Base-by-base conservation (phyloP, 2,329 filamentous ascomycete genomes). In the Claviceps sorghi region DNA sequence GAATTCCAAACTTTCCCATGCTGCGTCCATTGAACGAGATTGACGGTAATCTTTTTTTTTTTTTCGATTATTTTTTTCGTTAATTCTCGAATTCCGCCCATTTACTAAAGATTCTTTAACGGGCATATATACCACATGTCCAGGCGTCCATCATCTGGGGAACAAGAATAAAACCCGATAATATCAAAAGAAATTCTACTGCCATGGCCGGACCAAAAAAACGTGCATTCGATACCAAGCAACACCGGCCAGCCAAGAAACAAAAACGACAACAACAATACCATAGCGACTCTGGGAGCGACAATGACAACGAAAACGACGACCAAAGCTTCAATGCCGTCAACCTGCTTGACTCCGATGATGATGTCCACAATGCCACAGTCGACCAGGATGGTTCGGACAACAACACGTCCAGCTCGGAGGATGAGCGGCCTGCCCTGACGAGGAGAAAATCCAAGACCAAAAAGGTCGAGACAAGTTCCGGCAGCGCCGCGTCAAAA, bases 271-370 rank as follows among this genome's bases (percentile, higher is more conserved):
- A 72, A 54, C 59, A 53, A 47, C 51, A 71, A 52, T 77, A 78
- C 64, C 68, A 77, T 64, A 78, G 75, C 68, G 72, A 73, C 53
- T 74, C 72, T n/a, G 74, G 72, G 40, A 55, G 52, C 52, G 64
- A 67, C 41, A 55, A 50, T 46, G 64, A 66, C 41, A 29, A 43
- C n/a, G 68, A 69, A 3, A 43, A 43, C 9, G 62, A 68, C 5
- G 64, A 66, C 32, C 61, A 71, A 48, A 67, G 69, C 50, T 77
- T 78, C 61, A 65, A 71, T 32, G 71, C 76, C 2, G 73, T 78
- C 55, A 72, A 78, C 57, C 67, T 80, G 17, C 68, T 78, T 49
- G 76, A 79, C 60, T 79, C 76, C 5, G 77, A 80, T 58, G 76
- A 79, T 52, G 75, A 79, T 51, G 70, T 80, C 50, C 72, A 77